Conservation (phyloP, 805 yeast species). For the Cyberlindnera maclurae region DNA sequence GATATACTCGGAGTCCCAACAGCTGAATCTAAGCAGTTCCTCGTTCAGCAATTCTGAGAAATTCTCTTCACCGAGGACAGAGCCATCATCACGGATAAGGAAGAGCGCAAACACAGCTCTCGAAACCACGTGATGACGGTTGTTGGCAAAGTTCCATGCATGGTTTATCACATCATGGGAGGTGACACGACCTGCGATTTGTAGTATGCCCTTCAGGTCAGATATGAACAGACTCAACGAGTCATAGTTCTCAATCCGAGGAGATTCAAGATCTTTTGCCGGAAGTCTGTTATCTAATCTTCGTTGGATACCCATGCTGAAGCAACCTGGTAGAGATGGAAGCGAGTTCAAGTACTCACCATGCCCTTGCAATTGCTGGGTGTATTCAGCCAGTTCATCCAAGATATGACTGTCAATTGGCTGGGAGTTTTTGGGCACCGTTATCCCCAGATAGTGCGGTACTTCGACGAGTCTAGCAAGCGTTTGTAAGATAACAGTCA, state of each 20-base stretch:
- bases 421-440: slow-evolving; percentile 8
- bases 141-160: slow-evolving; percentile 28
- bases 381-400: slow-evolving; percentile 5
- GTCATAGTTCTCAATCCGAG: slow-evolving; percentile 26
- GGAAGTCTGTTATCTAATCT: slow-evolving; percentile 44
- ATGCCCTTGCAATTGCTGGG: slow-evolving; percentile 9
- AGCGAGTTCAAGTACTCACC: slow-evolving; percentile 18
- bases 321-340: slow-evolving; percentile 30
- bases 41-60: slow-evolving; percentile 31
- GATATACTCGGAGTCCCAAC: slow-evolving; percentile 30
- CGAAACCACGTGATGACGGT: slow-evolving; percentile 37
- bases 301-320: slow-evolving; percentile 41
- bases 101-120: slow-evolving; percentile 59
- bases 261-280: slow-evolving; percentile 25
- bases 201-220: slow-evolving; percentile 32
- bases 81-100: slow-evolving; percentile 53
- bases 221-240: slow-evolving; percentile 26
- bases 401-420: slow-evolving; percentile 13
- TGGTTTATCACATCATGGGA: slow-evolving; percentile 26
- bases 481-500: slow-evolving; percentile 15
- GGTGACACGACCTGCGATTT: slow-evolving; percentile 25
- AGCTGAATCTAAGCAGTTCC: slow-evolving; percentile 38
- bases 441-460: slow-evolving; percentile 12
- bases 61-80: slow-evolving; percentile 45
- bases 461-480: slow-evolving; percentile 17